Conservation (phyloP, 805 yeast genomes). For the Wickerhamiella sorbophila region DNA sequence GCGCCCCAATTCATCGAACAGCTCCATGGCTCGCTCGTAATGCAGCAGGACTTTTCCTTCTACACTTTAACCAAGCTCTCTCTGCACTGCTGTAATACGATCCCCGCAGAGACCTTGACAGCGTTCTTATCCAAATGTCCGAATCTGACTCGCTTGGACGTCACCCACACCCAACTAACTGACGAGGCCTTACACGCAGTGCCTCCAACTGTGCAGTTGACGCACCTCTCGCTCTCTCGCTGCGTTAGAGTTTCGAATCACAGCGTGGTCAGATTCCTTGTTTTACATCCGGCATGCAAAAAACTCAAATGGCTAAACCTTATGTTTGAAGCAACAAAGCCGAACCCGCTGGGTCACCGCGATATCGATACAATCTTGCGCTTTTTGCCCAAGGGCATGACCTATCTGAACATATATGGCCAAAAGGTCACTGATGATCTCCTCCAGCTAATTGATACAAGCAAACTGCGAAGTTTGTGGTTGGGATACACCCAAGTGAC, state of each 20-base stretch:
- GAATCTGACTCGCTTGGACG: constrained; percentile 52
- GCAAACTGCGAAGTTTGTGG: constrained; percentile 20
- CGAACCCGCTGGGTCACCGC: constrained; percentile 37
- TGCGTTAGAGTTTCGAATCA: constrained; percentile 58
- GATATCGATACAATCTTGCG: constrained; percentile 37
- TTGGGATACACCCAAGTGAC: constrained; percentile 23
- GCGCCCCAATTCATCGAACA: constrained; percentile 47
- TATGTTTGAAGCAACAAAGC: constrained; percentile 48
- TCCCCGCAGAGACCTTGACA: constrained; percentile 42
- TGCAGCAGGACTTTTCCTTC: constrained; percentile 14
- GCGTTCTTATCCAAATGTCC: constrained; percentile 43
- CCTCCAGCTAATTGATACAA: constrained; percentile 21
- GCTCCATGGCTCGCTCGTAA: constrained; percentile 30
- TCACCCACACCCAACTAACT: constrained; percentile 67
- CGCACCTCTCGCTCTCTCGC: constrained; percentile 58
- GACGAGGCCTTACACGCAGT: constrained; percentile 43
- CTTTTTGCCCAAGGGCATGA: constrained; percentile 28
- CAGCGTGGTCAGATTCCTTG: constrained; percentile 53
- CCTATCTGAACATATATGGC: constrained; percentile 49
- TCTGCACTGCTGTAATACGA: constrained; percentile 77
- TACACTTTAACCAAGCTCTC: constrained; percentile 37
- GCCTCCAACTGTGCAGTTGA: constrained; percentile 43
- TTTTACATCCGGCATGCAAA: constrained; percentile 52
- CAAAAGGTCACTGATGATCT: constrained; percentile 36
- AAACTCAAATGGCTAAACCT: constrained; percentile 52